Evolutionary conservation across 148 eudicot species (phyloP), one percentile per base, ranked within the genome.

Genomic region (Rhododendron ovatum): DNA sequence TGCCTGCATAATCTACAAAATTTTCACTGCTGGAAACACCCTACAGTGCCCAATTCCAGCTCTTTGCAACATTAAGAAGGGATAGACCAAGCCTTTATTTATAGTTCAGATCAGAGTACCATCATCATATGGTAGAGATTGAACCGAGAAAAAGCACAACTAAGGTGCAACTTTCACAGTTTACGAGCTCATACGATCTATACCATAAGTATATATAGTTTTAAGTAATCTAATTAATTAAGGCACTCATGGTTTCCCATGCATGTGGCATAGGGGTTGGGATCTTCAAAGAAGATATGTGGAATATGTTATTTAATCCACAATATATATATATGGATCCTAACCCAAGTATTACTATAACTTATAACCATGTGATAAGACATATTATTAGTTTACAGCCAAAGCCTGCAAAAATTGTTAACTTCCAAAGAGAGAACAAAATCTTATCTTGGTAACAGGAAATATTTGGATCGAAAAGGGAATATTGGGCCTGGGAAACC

Each of bases 371-470:
- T 69, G 17, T n/a, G 30, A 65, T 2, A n/a, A n/a, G 30, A n/a
- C 1, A 28, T 12, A 4, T 28, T 20, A 63, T 41, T 37, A 82
- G 43, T 82, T 82, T 82, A 63, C 43, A 12, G 30, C n/a, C 51
- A 83, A 67, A 83, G 75, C 73, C 84, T 82, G 74, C 45, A 82
- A 18, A 18, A 33, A 59, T 8, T 82, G 74, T 47, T 20, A 83
- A 63, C 33, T 67, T 43, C 85, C 7, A 45, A 57, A 65, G 2
- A 8, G 43, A 17, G 59, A 65, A 83, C 76, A 20, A 83, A 83
- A 83, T 80, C 63, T 65, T 35, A 39, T 55, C 53, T 85, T 48
- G 84, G 71, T 73, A 51, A 81, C 81, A 30, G 57, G 12, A 80
- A 86, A 69, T 65, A 81, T 69, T 67, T 26, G 26, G 37, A 81